A percentile compares a stretch with the other conserved stretches of the same genome.
Conservation (phyloP, 306 rosid genomes). For the Prunus mume region DNA sequence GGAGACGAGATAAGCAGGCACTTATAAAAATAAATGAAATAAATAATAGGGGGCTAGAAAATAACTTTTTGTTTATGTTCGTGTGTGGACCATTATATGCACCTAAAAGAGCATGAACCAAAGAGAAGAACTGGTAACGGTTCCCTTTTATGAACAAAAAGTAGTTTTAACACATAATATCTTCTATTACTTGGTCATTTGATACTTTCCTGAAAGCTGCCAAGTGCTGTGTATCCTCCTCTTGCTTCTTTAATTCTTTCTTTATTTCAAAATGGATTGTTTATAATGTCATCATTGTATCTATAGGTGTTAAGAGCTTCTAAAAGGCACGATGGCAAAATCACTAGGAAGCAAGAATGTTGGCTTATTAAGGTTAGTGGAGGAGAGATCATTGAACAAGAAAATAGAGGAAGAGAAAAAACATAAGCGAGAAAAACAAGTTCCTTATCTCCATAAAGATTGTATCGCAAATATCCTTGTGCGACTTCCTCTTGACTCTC, state of each 20-base stretch:
- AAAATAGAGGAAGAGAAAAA: slow-evolving; percentile 34
- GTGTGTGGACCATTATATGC: neutral
- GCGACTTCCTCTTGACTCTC: slow-evolving; percentile 45
- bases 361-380: slow-evolving; percentile 27
- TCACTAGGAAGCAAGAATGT: slow-evolving; percentile 20
- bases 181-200: neutral
- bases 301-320: slow-evolving; percentile 7
- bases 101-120: neutral
- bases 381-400: slow-evolving; percentile 29
- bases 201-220: neutral
- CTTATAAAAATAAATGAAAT: no score
- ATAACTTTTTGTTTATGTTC: neutral
- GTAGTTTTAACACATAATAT: neutral
- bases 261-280: neutral
- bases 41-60: no score
- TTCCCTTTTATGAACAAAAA: neutral
- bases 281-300: neutral
- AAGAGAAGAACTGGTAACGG: neutral
- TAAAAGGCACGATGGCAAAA: slow-evolving; percentile 18
- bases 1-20: neutral
- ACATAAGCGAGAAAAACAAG: slow-evolving; percentile 21
- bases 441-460: slow-evolving; percentile 42
- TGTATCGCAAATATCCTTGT: slow-evolving; percentile 43
- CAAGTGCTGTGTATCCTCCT: neutral
- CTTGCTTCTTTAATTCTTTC: neutral